Conservation (phyloP, 192 early-diverging fungal genomes). For the Coemansia sp. region DNA sequence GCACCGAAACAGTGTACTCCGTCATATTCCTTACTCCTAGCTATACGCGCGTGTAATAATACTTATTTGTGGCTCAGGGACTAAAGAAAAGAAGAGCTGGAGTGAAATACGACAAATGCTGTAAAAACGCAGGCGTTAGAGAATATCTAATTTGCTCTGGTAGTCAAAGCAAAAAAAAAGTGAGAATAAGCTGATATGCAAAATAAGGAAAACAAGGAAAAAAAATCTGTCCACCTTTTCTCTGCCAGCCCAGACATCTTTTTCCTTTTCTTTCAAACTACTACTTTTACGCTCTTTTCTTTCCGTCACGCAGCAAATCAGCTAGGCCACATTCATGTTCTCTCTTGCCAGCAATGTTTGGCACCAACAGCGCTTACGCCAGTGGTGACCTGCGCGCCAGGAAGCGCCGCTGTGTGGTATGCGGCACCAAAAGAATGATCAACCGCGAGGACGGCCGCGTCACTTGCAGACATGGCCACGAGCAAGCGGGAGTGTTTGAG, state of each 20-base stretch:
- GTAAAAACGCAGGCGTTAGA: too few species aligned
- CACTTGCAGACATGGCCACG: slow-evolving; percentile 47
- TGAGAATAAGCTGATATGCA: too few species aligned
- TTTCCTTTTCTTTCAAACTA: neutral
- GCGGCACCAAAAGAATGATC: slow-evolving; percentile 36
- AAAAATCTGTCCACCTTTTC: too few species aligned
- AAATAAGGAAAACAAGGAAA: too few species aligned
- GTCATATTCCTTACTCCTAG: slow-evolving; percentile 15
- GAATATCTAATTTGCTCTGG: too few species aligned
- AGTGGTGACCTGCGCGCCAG: slow-evolving; percentile 11
- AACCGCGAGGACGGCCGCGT: slow-evolving; percentile 41
- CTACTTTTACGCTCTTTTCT: neutral
- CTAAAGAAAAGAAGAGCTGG: neutral
- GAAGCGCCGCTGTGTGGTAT: slow-evolving; percentile 40
- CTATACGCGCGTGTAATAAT: neutral
- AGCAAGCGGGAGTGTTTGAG: slow-evolving; percentile 40
- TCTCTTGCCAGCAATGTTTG: slow-evolving; percentile 5
- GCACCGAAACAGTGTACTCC: slow-evolving; percentile 52
- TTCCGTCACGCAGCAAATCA: neutral
- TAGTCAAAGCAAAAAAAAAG: too few species aligned
- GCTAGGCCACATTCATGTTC: neutral
- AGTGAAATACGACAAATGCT: neutral
- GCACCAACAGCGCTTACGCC: neutral
- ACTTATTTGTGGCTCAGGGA: neutral
- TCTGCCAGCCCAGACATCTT: neutral